phyloP scores from a whole-genome alignment of 768 basidiomycete species.

The Arthromyces matolae region DNA sequence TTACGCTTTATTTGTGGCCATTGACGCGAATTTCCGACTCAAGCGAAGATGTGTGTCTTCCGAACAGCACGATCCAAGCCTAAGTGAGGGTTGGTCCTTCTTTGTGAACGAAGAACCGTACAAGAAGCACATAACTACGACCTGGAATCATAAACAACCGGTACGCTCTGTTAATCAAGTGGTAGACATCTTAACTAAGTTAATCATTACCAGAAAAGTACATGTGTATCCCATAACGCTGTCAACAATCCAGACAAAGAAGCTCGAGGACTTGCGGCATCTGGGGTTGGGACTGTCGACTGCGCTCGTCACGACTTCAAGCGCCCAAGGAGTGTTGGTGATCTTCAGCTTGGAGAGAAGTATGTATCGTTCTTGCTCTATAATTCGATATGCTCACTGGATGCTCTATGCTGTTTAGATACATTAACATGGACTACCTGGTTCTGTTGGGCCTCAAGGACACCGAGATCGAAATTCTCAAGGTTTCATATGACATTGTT shows the following conservation, averaged over 20 bases:
- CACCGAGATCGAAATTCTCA: not conserved
- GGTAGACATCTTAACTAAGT: not conserved
- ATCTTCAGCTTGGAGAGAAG: conserved; percentile 31
- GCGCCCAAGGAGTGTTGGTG: conserved; percentile 20
- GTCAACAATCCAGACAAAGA: conserved; percentile 21
- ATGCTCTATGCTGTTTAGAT: conserved; percentile 17
- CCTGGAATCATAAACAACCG: conserved; percentile 5
- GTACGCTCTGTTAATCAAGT: conserved; percentile 4
- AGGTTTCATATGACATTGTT: conserved; percentile 19
- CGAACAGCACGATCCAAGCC: conserved; percentile 22
- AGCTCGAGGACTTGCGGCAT: conserved; percentile 17
- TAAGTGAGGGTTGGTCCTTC: conserved; percentile 25
- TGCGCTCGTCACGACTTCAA: conserved; percentile 30
- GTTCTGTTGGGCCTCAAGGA: conserved; percentile 10
- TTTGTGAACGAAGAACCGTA: conserved; percentile 23
- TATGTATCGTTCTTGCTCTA: conserved; percentile 14
- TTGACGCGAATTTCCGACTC: conserved; percentile 32
- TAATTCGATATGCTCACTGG: not conserved
- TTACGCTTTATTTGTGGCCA: conserved; percentile 24
- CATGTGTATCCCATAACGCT: conserved; percentile 27
- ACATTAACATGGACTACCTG: conserved; percentile 24
- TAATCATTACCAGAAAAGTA: conserved; percentile 22
- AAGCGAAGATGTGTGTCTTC: conserved; percentile 24
- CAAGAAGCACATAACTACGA: conserved; percentile 15
- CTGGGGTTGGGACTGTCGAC: conserved; percentile 24